Evolutionary conservation across 805 yeast species (phyloP), one percentile per base, ranked within the genome.

Genomic region (Schwanniomyces pseudopolymorphus): DNA sequence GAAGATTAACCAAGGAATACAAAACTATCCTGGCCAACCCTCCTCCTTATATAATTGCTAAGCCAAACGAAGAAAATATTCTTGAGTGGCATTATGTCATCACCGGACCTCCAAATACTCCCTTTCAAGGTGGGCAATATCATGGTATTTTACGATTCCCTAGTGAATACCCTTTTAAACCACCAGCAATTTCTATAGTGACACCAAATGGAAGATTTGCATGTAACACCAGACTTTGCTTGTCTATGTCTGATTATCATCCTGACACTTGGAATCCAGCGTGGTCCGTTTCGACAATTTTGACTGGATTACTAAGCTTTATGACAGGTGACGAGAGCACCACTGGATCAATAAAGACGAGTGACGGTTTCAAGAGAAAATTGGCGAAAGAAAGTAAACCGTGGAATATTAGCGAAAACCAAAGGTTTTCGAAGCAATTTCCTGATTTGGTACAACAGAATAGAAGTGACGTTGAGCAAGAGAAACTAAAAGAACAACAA

Each of bases 251-350:
- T 58, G 97, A 91, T 67, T 91, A 82, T 64, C 98, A 91, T 57
- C 97, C 96, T 3, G 94, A 90, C 63, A 72, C 86, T 1, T 91
- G 98, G 98, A 90, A 91, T 64, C 97, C 98, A 1, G 89, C 96
- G 5, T 91, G 97, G 97, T 83, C 90, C 39, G 97, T 91, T 21
- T 75, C 89, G 27, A 90, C 97, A 0, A 91, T 91, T 17, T 74
- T 91, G 55, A 87, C 84, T 9, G 98, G 97, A 0, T 70, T 91
- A 31, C 71, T 91, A 53, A 88, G 96, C 61, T 91, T 91, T 59
- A 91, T 91, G 98, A 89, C 96, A 0, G 85, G 94, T 8, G 80
- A 80, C 48, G 97, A 91, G 55, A 69, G 78, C 21, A 88, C 97
- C 1, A 85, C 96, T 0, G 97, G 97, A 0, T 83, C 92, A 7